Conservation (phyloP, 768 basidiomycete species). For the Phaffia australis region DNA sequence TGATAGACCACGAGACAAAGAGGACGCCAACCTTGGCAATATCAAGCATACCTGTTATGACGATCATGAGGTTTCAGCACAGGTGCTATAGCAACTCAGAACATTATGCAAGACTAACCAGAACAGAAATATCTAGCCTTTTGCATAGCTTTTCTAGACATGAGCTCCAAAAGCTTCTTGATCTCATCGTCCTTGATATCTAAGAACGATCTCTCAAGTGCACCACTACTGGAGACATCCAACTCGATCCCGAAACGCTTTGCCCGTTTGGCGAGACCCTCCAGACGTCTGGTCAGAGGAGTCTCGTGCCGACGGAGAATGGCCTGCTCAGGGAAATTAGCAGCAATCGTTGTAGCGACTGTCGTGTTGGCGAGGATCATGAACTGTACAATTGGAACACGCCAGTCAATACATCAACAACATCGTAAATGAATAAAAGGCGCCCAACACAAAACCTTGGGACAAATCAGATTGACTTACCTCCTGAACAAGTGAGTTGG, state of each 20-base stretch:
- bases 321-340: constrained; percentile 92
- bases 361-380: constrained; percentile 87
- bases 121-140: constrained; percentile 97
- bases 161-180: constrained; percentile 64
- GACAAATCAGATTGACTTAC: constrained; percentile 40
- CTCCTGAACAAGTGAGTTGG: constrained; percentile 80
- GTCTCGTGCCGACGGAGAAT: constrained; percentile 86
- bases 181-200: constrained; percentile 60
- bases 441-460: neutral
- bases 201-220: constrained; percentile 76
- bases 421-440: neutral
- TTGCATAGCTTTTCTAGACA: constrained; percentile 84
- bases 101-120: no score
- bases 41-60: constrained; percentile 71
- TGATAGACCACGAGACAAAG: neutral
- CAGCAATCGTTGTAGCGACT: constrained; percentile 84
- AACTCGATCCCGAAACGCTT: constrained; percentile 70
- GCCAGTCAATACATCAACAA: neutral
- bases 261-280: constrained; percentile 66
- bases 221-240: constrained; percentile 65
- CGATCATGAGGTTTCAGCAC: no score
- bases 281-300: constrained; percentile 81
- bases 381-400: constrained; percentile 47
- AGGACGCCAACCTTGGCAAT: constrained; percentile 60
- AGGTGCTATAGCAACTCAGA: no score